Evolutionary conservation across 768 basidiomycete species (phyloP).

Genomic region (Hebeloma cylindrosporum): DNA sequence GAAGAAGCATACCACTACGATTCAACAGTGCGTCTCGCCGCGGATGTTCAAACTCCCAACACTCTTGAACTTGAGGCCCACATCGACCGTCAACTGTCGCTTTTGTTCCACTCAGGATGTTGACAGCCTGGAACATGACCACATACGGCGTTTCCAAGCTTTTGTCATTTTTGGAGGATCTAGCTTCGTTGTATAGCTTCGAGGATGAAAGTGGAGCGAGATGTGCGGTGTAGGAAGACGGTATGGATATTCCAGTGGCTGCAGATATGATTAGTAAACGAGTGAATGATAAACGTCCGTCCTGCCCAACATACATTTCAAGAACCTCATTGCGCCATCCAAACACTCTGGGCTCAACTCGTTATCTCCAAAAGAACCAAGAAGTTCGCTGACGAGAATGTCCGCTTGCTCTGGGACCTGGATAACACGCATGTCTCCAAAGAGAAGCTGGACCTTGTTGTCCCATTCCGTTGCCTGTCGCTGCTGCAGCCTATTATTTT

Average conservation of each 20-base stretch:
- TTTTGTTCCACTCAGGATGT: constrained; percentile 81
- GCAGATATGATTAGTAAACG: constrained; percentile 2
- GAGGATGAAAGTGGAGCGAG: constrained; percentile 93
- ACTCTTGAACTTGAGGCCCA: constrained; percentile 86
- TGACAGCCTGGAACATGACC: constrained; percentile 96
- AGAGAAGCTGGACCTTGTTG: constrained; percentile 73
- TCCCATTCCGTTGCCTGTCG: constrained; percentile 84
- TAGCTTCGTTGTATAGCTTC: constrained; percentile 86
- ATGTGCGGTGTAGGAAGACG: constrained; percentile 93
- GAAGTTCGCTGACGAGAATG: constrained; percentile 91
- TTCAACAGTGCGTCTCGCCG: constrained; percentile 76
- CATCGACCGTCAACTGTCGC: constrained; percentile 60
- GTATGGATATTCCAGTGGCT: constrained; percentile 96
- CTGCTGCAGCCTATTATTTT: constrained; percentile 70
- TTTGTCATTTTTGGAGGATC: constrained; percentile 62
- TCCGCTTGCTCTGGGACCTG: constrained; percentile 86
- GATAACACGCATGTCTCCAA: constrained; percentile 91
- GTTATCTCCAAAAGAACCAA: constrained; percentile 98
- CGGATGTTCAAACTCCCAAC: constrained; percentile 98
- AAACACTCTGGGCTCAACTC: constrained; percentile 98
- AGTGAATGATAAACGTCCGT: not conserved
- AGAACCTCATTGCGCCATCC: constrained; percentile 90
- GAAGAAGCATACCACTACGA: constrained; percentile 47
- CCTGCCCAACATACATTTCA: constrained; percentile 69
- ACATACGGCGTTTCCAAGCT: constrained; percentile 95